Base-by-base conservation (phyloP, 108 stramenopile genomes). In the Skeletonema grethae region DNA sequence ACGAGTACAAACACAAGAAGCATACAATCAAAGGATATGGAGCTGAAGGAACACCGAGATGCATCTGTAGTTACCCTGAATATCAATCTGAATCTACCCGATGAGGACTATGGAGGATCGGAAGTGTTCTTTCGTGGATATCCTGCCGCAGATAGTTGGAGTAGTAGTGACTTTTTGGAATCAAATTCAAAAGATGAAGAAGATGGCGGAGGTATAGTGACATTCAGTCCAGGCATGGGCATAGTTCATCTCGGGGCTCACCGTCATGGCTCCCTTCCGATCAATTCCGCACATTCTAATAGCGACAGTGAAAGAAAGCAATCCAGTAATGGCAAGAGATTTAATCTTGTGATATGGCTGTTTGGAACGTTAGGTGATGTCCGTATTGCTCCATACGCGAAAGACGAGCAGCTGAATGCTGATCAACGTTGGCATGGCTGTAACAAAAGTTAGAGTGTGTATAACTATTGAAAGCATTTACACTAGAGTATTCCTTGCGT, bases 21-120 rank as follows among this genome's bases (percentile, higher is more conserved):
- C 5, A 12, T 16, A 9, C 76, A 34, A 35, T 61, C 11, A 58
- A 39, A 30, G 25, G 88, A 88, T 71, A 18, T 80, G 39, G 65
- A 85, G 43, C 70, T 89, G 13, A 74, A 75, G 10, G 88, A 89
- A 53, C 88, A 89, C 61, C 72, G 84, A 2, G 88, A 89, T 69
- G 85, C 88, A 13, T 86, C 85, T 4, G 41, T 86, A 5, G 66
- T 85, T 43, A 87, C 89, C 10, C 16, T 87, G 59, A 90, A 90
- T 41, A 63, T 90, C 70, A 86, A 86, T 65, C 75, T 90, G 60
- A 84, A 87, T 68, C 81, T 86, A 24, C 73, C 85, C 4, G 61
- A 72, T 12, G 85, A 87, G 39, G 15, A 34, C 10, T 87, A 84
- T 43, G 60, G 30, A 20, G 84, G 79, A 35, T 85, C 86, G 3